Percentiles rank a stretch among this genome's conserved stretches.
phyloP scores from a whole-genome alignment of 2,329 filamentous ascomycete species.

The Phialocephala sp. region DNA sequence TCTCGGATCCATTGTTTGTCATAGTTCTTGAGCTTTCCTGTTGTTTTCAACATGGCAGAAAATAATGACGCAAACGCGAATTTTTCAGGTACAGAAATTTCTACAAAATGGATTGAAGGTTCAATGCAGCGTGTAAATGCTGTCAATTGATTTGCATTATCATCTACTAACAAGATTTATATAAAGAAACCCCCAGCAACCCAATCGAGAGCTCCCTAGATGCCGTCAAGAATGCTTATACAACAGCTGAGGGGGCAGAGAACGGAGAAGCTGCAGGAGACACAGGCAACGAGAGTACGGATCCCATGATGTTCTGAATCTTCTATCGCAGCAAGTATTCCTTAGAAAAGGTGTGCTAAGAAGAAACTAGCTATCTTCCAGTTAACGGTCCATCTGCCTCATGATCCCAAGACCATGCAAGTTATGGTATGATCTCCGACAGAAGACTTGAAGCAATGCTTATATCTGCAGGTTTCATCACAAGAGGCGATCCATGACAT shows the following conservation, averaged over 20 bases:
- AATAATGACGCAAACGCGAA: conserved; percentile 38
- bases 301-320: not conserved
- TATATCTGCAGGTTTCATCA: conserved; percentile 71
- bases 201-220: conserved; percentile 30
- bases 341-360: conserved; percentile 28
- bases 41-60: conserved; percentile 38
- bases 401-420: conserved; percentile 78
- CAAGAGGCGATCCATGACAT: conserved; percentile 98
- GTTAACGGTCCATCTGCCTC: conserved; percentile 81
- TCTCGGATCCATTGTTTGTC: conserved; percentile 26
- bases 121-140: not conserved
- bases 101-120: not conserved
- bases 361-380: conserved; percentile 55
- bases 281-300: conserved; percentile 41
- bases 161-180: conserved; percentile 19
- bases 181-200: conserved; percentile 30
- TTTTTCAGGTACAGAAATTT: conserved; percentile 37
- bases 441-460: conserved; percentile 31
- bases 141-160: not conserved
- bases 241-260: conserved; percentile 32
- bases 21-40: conserved; percentile 26
- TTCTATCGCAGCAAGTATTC: not conserved
- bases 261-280: conserved; percentile 38
- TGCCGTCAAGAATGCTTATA: conserved; percentile 31
- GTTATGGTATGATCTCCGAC: conserved; percentile 70